These are phyloP conservation scores for Trypanosoma boissoni DNA, from an alignment of 208 protist species.

Conservation along the genomic window DNA sequence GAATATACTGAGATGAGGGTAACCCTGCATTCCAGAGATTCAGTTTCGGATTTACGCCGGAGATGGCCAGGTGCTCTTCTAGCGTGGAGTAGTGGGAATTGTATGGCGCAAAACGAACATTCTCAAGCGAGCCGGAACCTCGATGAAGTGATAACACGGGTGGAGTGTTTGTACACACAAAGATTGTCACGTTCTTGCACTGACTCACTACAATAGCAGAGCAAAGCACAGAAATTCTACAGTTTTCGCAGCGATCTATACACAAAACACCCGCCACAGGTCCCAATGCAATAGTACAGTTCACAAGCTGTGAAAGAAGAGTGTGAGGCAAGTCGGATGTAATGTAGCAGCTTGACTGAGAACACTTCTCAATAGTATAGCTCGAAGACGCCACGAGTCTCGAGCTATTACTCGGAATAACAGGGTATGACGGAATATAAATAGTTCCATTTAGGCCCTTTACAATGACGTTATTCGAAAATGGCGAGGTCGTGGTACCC, in stretches of 20 bases:
- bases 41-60: constrained; percentile 81
- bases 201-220: constrained; percentile 73
- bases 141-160: constrained; percentile 52
- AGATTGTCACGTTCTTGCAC: constrained; percentile 70
- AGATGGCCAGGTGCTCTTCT: constrained; percentile 75
- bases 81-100: constrained; percentile 88
- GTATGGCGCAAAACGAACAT: constrained; percentile 85
- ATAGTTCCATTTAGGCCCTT: constrained; percentile 42
- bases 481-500: constrained; percentile 24
- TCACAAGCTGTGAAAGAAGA: constrained; percentile 72
- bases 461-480: constrained; percentile 69
- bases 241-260: constrained; percentile 82
- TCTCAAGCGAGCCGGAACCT: constrained; percentile 18
- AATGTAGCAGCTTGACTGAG: constrained; percentile 73
- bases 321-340: constrained; percentile 80
- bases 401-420: constrained; percentile 36
- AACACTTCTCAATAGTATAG: constrained; percentile 67
- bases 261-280: constrained; percentile 79
- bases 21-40: constrained; percentile 88
- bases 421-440: constrained; percentile 54
- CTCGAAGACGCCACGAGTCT: constrained; percentile 54
- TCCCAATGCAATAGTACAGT: constrained; percentile 84
- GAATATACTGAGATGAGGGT: constrained; percentile 50
- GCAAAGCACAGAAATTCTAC: constrained; percentile 78
- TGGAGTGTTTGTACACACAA: constrained; percentile 86